Percentiles rank a stretch among this genome's conserved stretches.
Conservation (phyloP, 1,139 yeast species). For the Candida tetrigidarum region DNA sequence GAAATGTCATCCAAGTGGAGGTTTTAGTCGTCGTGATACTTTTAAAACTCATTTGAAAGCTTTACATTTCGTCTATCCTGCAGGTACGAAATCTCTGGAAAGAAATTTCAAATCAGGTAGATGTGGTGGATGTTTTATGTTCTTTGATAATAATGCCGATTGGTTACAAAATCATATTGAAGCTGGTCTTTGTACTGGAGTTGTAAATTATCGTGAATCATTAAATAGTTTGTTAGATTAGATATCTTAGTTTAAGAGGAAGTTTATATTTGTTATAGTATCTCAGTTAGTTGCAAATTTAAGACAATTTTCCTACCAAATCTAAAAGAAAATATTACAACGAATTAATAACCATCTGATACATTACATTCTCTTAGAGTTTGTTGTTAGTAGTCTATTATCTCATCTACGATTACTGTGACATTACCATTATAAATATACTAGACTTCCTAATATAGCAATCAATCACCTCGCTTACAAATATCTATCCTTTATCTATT, state of each 20-base stretch:
- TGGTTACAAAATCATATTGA: conserved; percentile 59
- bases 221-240: conserved; percentile 9
- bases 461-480: not conserved
- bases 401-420: not conserved
- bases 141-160: conserved; percentile 47
- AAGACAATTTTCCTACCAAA: too few species aligned
- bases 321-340: too few species aligned
- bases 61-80: conserved; percentile 61
- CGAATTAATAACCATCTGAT: too few species aligned
- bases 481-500: not conserved
- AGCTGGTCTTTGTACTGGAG: conserved; percentile 48
- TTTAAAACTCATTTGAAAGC: conserved; percentile 62
- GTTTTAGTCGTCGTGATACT: conserved; percentile 61
- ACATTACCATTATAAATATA: not conserved
- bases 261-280: too few species aligned
- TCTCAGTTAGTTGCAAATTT: too few species aligned
- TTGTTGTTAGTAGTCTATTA: too few species aligned
- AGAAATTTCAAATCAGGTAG: conserved; percentile 50
- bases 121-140: conserved; percentile 61
- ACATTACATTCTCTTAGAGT: too few species aligned
- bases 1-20: conserved; percentile 63
- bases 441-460: conserved; percentile 1
- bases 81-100: conserved; percentile 54
- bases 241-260: not conserved
- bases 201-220: conserved; percentile 24